Evolutionary conservation across 495 filamentous ascomycete species (phyloP), one percentile per base, ranked within the genome.

Genomic region (Niebla homalea): DNA sequence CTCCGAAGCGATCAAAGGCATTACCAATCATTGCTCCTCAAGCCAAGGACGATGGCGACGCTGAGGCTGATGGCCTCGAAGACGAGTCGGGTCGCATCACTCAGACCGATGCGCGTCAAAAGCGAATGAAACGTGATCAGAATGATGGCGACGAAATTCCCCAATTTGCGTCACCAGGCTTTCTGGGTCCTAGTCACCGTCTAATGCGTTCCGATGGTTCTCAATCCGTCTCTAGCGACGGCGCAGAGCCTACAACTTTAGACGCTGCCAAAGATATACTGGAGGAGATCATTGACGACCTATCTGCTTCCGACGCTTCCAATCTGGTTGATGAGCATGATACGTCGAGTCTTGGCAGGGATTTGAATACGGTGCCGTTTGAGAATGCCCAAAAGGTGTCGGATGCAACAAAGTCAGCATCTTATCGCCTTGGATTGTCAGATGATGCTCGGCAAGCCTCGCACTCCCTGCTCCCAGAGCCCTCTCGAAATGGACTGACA

Each of bases 21-120:
- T 74, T 94, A 50, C 86, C 88, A 2, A 92, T 94, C 46, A 67
- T 89, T 14, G 73, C 72, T 16, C 86, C 89, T 11, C 73, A 81
- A 51, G 75, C 29, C 23, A 66, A 64, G 4, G 53, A 67, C 32
- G 64, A 69, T 15, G 54, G 53, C 15, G 59, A 67, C 26, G 62
- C 72, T 25, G 70, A 80, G n/a, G 68, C 67, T 18, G 62, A 74
- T 1, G 69, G 71, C 43, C 69, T 52, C 16, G 59, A 66, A 12
- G 60, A 67, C 48, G 66, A 70, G 18, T 60, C 63, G 45, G 65
- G 64, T 12, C 74, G 74, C 29, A 60, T 70, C 15, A 68, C 63
- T 2, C 76, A 79, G 57, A 64, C 66, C 49, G 72, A 76, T 49
- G 71, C 70, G 43, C 79, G 87, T 18, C 68, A 81, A 56, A 95